Percentiles rank a stretch among this genome's conserved stretches.
These are phyloP conservation scores for Amauroascus niger DNA, from an alignment of 2,329 filamentous ascomycete species.

Conservation along the genomic window DNA sequence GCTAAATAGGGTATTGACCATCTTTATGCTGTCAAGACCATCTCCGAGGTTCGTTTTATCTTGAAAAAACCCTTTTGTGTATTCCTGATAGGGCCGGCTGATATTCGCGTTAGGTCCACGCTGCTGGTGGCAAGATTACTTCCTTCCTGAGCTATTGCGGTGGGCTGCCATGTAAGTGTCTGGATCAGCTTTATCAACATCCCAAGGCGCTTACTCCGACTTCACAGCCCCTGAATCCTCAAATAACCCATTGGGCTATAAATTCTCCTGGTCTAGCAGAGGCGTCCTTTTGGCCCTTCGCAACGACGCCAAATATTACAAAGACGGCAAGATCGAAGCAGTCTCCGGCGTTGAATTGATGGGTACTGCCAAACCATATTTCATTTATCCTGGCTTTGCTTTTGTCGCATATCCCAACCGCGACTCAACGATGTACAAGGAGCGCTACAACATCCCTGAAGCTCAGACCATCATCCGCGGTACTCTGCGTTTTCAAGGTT, in stretches of 20 bases:
- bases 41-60: slow-evolving; percentile 41
- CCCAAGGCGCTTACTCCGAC: too few species aligned
- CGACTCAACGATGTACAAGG: slow-evolving; percentile 76
- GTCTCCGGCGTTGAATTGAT: slow-evolving; percentile 63
- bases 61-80: too few species aligned
- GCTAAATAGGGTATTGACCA: slow-evolving; percentile 35
- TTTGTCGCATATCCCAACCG: slow-evolving; percentile 92
- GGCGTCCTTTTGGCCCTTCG: slow-evolving; percentile 80
- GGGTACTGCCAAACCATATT: slow-evolving; percentile 79
- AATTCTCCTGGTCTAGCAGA: slow-evolving; percentile 72
- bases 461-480: slow-evolving; percentile 76
- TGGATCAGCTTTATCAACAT: too few species aligned
- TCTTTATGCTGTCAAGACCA: slow-evolving; percentile 74
- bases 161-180: slow-evolving; percentile 50
- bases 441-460: slow-evolving; percentile 87
- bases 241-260: slow-evolving; percentile 87
- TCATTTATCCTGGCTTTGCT: slow-evolving; percentile 77
- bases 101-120: slow-evolving; percentile 59
- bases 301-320: slow-evolving; percentile 74
- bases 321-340: slow-evolving; percentile 65
- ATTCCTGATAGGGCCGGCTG: not conserved
- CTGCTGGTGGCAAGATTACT: slow-evolving; percentile 71
- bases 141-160: slow-evolving; percentile 80
- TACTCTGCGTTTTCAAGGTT: slow-evolving; percentile 77
- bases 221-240: slow-evolving; percentile 37